Evolutionary conservation across 2,329 filamentous ascomycete genomes (phyloP).

Genomic region (Calonectria fujianensis): DNA sequence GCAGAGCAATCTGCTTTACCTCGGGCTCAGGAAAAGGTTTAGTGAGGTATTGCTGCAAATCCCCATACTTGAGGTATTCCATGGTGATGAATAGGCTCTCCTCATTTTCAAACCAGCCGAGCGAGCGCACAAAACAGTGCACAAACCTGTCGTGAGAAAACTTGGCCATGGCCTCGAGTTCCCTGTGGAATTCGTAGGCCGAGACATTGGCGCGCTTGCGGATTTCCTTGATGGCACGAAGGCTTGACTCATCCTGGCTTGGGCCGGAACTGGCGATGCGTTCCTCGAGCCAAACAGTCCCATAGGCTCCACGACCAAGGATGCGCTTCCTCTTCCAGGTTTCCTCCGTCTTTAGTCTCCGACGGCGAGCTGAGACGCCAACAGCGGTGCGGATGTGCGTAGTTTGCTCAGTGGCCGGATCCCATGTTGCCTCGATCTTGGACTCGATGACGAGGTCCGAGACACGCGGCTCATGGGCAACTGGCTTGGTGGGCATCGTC

Average conservation of each 20-base stretch:
- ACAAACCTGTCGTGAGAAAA: slow-evolving; percentile 28
- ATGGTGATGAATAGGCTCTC: slow-evolving; percentile 35
- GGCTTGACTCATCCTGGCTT: background rate
- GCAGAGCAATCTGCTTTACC: slow-evolving; percentile 12
- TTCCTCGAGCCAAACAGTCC: slow-evolving; percentile 12
- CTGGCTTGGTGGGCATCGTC: background rate
- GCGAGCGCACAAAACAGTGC: slow-evolving; percentile 33
- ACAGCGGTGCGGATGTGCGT: slow-evolving; percentile 19
- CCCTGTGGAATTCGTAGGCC: slow-evolving; percentile 6
- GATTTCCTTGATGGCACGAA: slow-evolving; percentile 32
- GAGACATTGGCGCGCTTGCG: slow-evolving; percentile 21
- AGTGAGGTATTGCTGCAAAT: slow-evolving; percentile 36
- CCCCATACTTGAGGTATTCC: slow-evolving; percentile 37
- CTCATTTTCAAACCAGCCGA: slow-evolving; percentile 36
- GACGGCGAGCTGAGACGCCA: slow-evolving; percentile 12
- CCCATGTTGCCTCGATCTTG: slow-evolving; percentile 24
- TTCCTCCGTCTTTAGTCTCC: slow-evolving; percentile 16
- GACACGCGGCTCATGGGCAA: background rate
- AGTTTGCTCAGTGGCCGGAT: slow-evolving; percentile 11
- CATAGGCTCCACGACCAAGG: slow-evolving; percentile 16
- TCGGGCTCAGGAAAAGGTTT: slow-evolving; percentile 28
- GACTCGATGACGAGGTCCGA: slow-evolving; percentile 29
- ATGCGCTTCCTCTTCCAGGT: slow-evolving; percentile 22
- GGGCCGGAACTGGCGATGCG: slow-evolving; percentile 12
- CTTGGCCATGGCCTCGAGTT: slow-evolving; percentile 34